A percentile compares a stretch with the other conserved stretches of the same genome.
Conservation (phyloP, 2,329 filamentous ascomycete species). For the Calonectria fujianensis region DNA sequence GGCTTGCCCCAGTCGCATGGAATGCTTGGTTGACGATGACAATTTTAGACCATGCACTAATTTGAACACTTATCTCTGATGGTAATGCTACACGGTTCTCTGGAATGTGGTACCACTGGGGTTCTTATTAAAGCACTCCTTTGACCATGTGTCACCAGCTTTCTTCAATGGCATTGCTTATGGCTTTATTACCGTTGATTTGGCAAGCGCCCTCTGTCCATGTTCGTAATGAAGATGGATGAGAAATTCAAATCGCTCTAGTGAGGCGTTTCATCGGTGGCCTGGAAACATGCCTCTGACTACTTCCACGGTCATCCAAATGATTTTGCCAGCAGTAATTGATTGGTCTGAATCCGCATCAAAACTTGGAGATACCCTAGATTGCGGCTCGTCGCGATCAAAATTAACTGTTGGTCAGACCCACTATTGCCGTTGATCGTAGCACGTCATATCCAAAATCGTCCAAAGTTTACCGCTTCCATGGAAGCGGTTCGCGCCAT, state of each 20-base stretch:
- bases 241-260: too few species aligned
- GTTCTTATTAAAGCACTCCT: background rate
- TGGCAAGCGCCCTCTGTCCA: too few species aligned
- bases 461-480: background rate
- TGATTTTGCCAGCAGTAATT: background rate
- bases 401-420: background rate
- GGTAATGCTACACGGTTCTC: background rate
- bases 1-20: background rate
- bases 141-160: too few species aligned
- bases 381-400: background rate
- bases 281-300: too few species aligned
- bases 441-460: background rate
- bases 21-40: background rate
- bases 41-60: background rate
- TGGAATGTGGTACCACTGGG: background rate
- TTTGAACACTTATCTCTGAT: background rate
- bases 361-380: background rate
- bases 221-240: too few species aligned
- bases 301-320: background rate
- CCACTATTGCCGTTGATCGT: background rate
- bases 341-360: background rate
- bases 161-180: background rate
- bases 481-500: background rate
- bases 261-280: too few species aligned
- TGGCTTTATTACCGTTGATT: too few species aligned